A percentile compares a stretch with the other conserved stretches of the same genome.
These are phyloP conservation scores for Komagataella mondaviorum DNA, from an alignment of 805 yeast species.

Conservation along the genomic window DNA sequence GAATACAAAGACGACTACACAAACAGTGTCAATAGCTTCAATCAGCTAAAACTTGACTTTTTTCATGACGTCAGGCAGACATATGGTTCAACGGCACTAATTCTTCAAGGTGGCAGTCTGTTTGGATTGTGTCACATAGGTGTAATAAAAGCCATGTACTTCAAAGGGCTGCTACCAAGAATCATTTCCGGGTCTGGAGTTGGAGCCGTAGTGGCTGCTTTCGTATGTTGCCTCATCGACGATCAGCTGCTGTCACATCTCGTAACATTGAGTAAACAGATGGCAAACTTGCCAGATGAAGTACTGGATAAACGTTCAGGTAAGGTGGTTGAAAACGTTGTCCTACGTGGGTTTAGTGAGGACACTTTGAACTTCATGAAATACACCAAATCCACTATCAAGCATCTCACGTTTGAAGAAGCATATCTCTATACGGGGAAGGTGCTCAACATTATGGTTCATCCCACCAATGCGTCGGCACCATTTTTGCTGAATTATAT, in stretches of 20 bases:
- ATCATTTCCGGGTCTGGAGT: conserved; percentile 87
- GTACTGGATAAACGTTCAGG: conserved; percentile 31
- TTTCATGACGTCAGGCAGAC: conserved; percentile 81
- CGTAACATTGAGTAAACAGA: conserved; percentile 16
- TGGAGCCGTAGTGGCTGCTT: conserved; percentile 86
- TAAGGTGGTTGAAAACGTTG: conserved; percentile 60
- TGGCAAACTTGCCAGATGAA: conserved; percentile 10
- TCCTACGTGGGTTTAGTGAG: conserved; percentile 73
- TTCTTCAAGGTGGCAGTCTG: conserved; percentile 88
- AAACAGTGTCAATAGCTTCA: conserved; percentile 26
- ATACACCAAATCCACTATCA: conserved; percentile 64
- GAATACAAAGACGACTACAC: conserved; percentile 8
- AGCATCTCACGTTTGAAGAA: conserved; percentile 86
- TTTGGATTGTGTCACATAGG: conserved; percentile 94
- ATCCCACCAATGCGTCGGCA: conserved; percentile 59
- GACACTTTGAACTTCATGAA: conserved; percentile 71
- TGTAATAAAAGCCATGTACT: conserved; percentile 72
- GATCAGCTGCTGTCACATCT: conserved; percentile 41
- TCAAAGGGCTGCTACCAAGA: conserved; percentile 64
- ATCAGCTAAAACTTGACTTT: conserved; percentile 55
- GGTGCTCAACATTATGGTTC: conserved; percentile 72
- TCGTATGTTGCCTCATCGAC: conserved; percentile 63
- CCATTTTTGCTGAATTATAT: conserved; percentile 76
- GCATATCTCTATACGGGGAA: conserved; percentile 72
- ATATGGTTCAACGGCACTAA: conserved; percentile 80